phyloP scores from a whole-genome alignment of 257 asterid species.

The Solanum dulcamara region DNA sequence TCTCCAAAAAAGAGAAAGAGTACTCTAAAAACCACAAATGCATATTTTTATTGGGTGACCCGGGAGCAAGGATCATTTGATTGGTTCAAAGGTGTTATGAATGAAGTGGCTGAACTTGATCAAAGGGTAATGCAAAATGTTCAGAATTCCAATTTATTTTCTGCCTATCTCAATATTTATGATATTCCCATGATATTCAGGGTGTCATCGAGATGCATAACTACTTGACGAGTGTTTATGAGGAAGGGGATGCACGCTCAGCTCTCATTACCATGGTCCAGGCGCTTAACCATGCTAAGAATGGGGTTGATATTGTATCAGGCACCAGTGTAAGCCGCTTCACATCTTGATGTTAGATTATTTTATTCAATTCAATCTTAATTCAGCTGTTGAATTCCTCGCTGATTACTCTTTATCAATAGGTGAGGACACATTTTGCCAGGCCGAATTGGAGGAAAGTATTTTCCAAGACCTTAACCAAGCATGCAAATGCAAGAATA shows the following conservation, averaged over 20 bases:
- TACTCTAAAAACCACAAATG: conserved; percentile 65
- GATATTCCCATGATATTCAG: conserved; percentile 16
- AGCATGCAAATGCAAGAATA: conserved; percentile 89
- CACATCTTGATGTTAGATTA: neutral
- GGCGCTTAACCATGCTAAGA: conserved; percentile 93
- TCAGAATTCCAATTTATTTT: neutral
- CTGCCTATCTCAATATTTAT: neutral
- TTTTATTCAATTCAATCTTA: neutral
- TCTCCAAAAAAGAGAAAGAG: conserved; percentile 42
- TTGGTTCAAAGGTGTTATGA: conserved; percentile 96
- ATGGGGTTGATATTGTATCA: conserved; percentile 83
- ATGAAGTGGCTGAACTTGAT: conserved; percentile 86
- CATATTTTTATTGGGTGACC: conserved; percentile 96
- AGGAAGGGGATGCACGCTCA: conserved; percentile 97
- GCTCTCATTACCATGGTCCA: conserved; percentile 98
- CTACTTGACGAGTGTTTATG: conserved; percentile 88
- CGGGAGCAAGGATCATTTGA: conserved; percentile 95
- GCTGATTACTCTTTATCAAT: conserved; percentile 8
- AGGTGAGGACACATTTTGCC: conserved; percentile 93
- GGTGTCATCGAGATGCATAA: conserved; percentile 98
- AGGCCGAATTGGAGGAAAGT: conserved; percentile 98
- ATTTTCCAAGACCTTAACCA: conserved; percentile 60
- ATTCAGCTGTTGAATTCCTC: neutral
- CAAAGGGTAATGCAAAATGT: conserved; percentile 50
- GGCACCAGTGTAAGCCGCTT: conserved; percentile 65